These are phyloP conservation scores for Manihot esculenta DNA, from an alignment of 441 rosid species.

Conservation along the genomic window DNA sequence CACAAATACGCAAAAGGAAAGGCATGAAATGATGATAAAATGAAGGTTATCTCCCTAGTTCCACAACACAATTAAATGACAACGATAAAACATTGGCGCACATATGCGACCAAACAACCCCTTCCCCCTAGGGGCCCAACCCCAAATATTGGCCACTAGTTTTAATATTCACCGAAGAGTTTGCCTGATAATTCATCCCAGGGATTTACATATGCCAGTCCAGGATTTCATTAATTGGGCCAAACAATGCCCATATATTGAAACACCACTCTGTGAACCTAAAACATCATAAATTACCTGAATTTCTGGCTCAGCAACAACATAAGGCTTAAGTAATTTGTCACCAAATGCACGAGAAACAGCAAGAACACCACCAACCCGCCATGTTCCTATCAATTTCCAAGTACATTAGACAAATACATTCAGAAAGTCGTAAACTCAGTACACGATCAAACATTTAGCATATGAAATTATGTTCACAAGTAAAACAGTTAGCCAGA, in stretches of 20 bases:
- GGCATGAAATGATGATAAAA: not conserved
- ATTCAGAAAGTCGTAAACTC: not conserved
- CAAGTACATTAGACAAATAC: not conserved
- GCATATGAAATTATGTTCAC: not conserved
- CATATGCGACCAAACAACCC: not conserved
- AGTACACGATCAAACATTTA: not conserved
- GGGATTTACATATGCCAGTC: not conserved
- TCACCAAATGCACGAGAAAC: slow-evolving; percentile 94
- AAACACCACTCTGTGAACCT: not conserved
- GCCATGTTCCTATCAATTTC: slow-evolving; percentile 67
- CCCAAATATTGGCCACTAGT: not conserved
- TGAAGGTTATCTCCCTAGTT: not conserved
- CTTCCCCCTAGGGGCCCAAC: not conserved
- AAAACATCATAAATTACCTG: slow-evolving; percentile 45
- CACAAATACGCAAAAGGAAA: not conserved
- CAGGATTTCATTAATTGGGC: not conserved
- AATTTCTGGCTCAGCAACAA: slow-evolving; percentile 90
- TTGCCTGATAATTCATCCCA: not conserved
- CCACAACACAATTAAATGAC: not conserved
- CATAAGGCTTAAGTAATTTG: slow-evolving; percentile 75
- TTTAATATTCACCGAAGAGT: not conserved
- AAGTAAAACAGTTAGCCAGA: not conserved
- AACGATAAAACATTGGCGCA: not conserved
- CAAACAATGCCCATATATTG: not conserved
- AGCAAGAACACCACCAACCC: slow-evolving; percentile 88